Evolutionary conservation across 2,329 filamentous ascomycete species (phyloP).

Genomic region (Alternaria ethzedia): DNA sequence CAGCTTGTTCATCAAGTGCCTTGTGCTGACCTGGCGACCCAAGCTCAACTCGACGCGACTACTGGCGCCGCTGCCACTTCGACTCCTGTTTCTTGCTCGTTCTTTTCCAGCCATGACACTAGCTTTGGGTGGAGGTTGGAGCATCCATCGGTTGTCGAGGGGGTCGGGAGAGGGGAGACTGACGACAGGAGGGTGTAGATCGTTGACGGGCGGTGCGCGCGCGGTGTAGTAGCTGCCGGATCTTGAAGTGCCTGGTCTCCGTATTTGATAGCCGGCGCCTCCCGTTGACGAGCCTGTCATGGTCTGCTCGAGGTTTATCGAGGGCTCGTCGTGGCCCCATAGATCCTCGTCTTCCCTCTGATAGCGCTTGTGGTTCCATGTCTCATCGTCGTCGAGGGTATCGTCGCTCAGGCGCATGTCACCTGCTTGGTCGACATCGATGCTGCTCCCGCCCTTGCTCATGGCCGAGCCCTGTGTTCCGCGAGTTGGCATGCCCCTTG

Average conservation of each 20-base stretch:
- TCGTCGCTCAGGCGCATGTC: slow-evolving; percentile 42
- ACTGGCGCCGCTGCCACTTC: slow-evolving; percentile 56
- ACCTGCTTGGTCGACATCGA: slow-evolving; percentile 33
- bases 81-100: slow-evolving; percentile 65
- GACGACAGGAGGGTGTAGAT: slow-evolving; percentile 84
- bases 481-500: slow-evolving; percentile 65
- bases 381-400: slow-evolving; percentile 52
- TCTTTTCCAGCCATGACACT: slow-evolving; percentile 91
- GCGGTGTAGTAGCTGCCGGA: slow-evolving; percentile 47
- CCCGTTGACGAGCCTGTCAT: slow-evolving; percentile 41
- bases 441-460: slow-evolving; percentile 55
- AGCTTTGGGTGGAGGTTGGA: slow-evolving; percentile 87
- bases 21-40: slow-evolving; percentile 49
- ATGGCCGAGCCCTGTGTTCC: slow-evolving; percentile 56
- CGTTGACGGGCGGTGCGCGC: slow-evolving; percentile 76
- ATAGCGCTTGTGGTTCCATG: slow-evolving; percentile 78
- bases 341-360: slow-evolving; percentile 88
- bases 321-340: slow-evolving; percentile 70
- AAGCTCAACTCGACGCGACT: slow-evolving; percentile 49
- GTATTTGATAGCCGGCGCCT: slow-evolving; percentile 23
- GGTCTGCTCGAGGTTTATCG: slow-evolving; percentile 40
- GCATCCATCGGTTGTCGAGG: slow-evolving; percentile 85
- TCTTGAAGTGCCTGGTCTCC: slow-evolving; percentile 36
- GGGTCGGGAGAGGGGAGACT: slow-evolving; percentile 73
- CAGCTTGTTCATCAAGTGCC: slow-evolving; percentile 45